Evolutionary conservation across 2,329 filamentous ascomycete species (phyloP).

Genomic region (Sporothrix inflata): DNA sequence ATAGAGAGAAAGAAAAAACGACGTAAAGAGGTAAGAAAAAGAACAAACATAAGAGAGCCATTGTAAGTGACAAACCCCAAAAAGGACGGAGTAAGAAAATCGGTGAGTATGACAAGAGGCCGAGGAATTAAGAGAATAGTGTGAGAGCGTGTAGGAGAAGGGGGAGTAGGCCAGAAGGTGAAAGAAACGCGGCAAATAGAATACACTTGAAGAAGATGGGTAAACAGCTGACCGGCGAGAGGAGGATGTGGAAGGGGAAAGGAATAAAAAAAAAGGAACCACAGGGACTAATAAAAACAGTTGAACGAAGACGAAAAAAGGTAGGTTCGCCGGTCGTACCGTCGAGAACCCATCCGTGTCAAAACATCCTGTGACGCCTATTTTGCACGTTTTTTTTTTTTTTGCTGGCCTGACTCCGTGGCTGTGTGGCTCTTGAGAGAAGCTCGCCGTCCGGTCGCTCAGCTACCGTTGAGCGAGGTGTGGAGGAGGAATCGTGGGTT

Average conservation of each 20-base stretch:
- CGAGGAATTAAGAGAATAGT: conserved; percentile 21
- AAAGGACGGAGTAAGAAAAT: conserved; percentile 5
- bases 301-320: conserved; percentile 13
- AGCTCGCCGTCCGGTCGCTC: not conserved
- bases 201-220: not conserved
- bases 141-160: not conserved
- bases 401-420: not conserved
- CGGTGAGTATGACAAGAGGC: conserved; percentile 7
- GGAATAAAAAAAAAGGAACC: not conserved
- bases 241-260: not conserved
- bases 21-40: not conserved
- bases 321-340: conserved; percentile 6
- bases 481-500: conserved; percentile 22
- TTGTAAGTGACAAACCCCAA: conserved; percentile 23
- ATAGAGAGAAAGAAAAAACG: not conserved
- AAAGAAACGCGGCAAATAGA: conserved; percentile 3
- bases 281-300: conserved; percentile 29
- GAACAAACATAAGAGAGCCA: conserved; percentile 24
- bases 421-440: not conserved
- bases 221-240: not conserved
- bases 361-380: conserved; percentile 1
- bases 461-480: not conserved
- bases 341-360: not conserved
- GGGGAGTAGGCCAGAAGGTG: not conserved
- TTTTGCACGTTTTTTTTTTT: not conserved